Evolutionary conservation across 768 basidiomycete genomes (phyloP), one percentile per base, ranked within the genome.

Genomic region (Kwoniella sp.): DNA sequence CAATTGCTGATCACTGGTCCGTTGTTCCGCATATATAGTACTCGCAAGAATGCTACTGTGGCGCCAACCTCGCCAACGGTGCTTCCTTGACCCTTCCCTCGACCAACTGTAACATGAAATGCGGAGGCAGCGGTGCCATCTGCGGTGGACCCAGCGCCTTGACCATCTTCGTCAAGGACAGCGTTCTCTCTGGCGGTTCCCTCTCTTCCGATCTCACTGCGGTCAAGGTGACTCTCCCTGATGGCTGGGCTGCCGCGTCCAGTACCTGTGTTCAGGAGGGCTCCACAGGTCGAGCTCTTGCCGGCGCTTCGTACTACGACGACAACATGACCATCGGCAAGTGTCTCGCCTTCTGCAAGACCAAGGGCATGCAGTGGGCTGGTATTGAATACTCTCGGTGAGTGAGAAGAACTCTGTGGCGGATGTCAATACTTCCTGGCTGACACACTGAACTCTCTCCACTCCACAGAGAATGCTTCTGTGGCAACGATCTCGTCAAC

Each of bases 281-380:
- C 54, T 45, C 65, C 23, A 12, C 41, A 13, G 76, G 75, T 4
- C 71, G 75, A 41, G 78, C 78, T 52, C 68, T 79, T 26, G 65
- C 70, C 23, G 72, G 68, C 4, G 73, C 74, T 0, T 66, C 66
- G 1, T 61, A 59, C 28, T 55, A 58, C 38, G 55, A 58, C 41
- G 55, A 53, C 28, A 37, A 54, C 25, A 78, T 78, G 76, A 78
- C 76, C 20, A 50, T 61, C 26, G 52, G 63, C 17, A 61, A 60
- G 38, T 78, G 76, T 57, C 34, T 71, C 2, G 20, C 64, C n/a
- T 78, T 57, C 73, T 75, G 76, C 50, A 45, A 66, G 17, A 25
- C 38, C 25, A 38, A 58, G 22, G 72, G 73, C 1, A 73, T 66
- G 74, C 55, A 63, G 31, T 61, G 60, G 41, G 69, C 65, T 28